Conservation (phyloP, 2,329 filamentous ascomycete species). For the Metarhizium guizhouense region DNA sequence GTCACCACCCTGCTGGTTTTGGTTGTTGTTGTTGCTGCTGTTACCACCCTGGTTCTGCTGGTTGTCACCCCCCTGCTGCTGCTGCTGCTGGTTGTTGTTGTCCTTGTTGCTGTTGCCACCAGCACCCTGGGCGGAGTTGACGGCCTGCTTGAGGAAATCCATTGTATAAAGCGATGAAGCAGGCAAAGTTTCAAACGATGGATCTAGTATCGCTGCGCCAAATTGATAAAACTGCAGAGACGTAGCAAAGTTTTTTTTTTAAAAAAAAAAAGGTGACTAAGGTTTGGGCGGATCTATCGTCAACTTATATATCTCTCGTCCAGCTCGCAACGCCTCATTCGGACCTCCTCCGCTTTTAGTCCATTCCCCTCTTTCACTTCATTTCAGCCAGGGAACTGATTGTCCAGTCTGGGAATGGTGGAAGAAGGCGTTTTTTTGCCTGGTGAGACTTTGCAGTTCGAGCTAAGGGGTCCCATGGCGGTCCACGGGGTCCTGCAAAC, state of each 20-base stretch:
- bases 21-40: no score
- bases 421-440: not conserved
- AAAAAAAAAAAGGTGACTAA: not conserved
- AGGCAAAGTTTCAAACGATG: not conserved
- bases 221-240: not conserved
- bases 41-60: conserved; percentile 2
- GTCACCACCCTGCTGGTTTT: not conserved
- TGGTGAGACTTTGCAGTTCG: not conserved
- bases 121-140: conserved; percentile 8
- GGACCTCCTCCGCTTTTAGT: not conserved
- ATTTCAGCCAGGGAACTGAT: not conserved
- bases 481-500: not conserved
- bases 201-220: not conserved
- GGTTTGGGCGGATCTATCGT: not conserved
- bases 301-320: not conserved
- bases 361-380: not conserved
- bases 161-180: conserved; percentile 11
- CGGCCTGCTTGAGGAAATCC: conserved; percentile 31
- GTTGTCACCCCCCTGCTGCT: conserved; percentile 8
- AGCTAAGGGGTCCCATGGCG: not conserved
- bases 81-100: conserved; percentile 6
- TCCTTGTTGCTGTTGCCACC: not conserved
- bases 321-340: not conserved
- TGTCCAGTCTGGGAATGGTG: not conserved
- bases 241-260: no score